These are phyloP conservation scores for Trichoderma asperelloides DNA, from an alignment of 495 filamentous ascomycete genomes.

Conservation along the genomic window DNA sequence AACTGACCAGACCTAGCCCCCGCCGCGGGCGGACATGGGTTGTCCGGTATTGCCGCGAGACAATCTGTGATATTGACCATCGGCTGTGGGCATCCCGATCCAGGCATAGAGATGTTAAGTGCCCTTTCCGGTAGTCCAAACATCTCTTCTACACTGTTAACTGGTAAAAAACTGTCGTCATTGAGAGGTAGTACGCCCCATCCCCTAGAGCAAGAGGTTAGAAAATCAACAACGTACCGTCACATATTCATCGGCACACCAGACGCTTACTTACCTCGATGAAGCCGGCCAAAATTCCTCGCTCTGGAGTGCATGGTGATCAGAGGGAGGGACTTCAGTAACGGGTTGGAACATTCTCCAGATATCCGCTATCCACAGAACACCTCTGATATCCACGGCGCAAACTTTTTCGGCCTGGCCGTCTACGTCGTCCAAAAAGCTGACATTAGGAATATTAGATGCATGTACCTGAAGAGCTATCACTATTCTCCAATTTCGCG, in stretches of 20 bases:
- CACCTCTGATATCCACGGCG: constrained; percentile 65
- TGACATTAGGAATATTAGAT: constrained; percentile 68
- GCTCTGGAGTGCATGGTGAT: neutral
- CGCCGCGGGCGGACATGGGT: neutral
- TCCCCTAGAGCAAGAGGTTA: constrained; percentile 19
- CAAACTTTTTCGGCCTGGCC: constrained; percentile 58
- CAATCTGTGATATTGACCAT: constrained; percentile 14
- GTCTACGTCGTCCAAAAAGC: constrained; percentile 58
- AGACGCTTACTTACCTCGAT: neutral
- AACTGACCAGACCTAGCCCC: constrained; percentile 2
- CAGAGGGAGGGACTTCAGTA: neutral
- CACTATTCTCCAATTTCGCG: constrained; percentile 34
- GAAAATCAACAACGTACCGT: neutral
- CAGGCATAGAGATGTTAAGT: neutral
- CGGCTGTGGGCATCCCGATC: constrained; percentile 20
- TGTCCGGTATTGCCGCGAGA: constrained; percentile 2
- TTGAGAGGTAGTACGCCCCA: constrained; percentile 42
- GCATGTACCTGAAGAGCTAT: constrained; percentile 23
- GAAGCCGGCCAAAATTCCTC: neutral
- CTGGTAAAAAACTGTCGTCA: constrained; percentile 30
- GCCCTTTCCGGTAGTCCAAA: constrained; percentile 22
- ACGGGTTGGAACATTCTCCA: constrained; percentile 30
- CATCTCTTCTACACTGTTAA: constrained; percentile 20
- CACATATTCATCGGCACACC: too few species aligned
- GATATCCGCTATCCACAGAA: constrained; percentile 57